Percentiles rank a stretch among this genome's conserved stretches.
Conservation (phyloP, 202 grass and related monocot species). For the Carex arenaria region DNA sequence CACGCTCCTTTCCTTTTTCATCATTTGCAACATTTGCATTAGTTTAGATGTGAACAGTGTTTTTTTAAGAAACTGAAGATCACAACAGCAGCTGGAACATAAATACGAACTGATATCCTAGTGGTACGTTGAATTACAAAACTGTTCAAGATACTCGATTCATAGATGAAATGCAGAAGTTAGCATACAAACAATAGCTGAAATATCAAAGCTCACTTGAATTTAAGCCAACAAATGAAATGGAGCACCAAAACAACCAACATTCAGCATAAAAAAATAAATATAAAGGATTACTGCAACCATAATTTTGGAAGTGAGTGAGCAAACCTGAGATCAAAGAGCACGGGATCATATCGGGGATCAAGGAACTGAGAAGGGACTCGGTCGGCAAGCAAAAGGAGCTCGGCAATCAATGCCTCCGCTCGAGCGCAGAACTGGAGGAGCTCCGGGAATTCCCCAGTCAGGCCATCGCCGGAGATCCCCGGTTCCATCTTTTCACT, state of each 20-base stretch:
- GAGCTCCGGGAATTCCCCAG: conserved; percentile 38
- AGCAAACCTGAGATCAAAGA: conserved; percentile 60
- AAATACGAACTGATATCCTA: background rate
- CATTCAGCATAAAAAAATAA: background rate
- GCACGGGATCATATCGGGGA: conserved; percentile 42
- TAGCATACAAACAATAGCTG: background rate
- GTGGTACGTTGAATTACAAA: background rate
- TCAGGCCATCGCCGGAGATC: conserved; percentile 18
- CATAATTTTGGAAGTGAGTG: background rate
- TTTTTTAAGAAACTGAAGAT: background rate
- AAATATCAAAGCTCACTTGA: background rate
- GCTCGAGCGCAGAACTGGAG: conserved; percentile 56
- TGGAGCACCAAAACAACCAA: background rate
- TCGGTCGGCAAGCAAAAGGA: conserved; percentile 49
- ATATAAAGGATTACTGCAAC: background rate
- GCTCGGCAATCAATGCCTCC: conserved; percentile 61
- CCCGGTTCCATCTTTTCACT: background rate
- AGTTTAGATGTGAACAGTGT: background rate
- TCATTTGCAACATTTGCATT: background rate
- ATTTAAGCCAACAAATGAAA: background rate
- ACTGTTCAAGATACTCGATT: background rate
- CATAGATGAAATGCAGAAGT: background rate
- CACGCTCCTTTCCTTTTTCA: background rate
- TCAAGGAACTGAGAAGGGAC: conserved; percentile 46
- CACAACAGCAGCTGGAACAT: background rate